A percentile compares a stretch with the other conserved stretches of the same genome.
These are phyloP conservation scores for Ophiostoma montium DNA, from an alignment of 2,329 filamentous ascomycete species.

Conservation along the genomic window DNA sequence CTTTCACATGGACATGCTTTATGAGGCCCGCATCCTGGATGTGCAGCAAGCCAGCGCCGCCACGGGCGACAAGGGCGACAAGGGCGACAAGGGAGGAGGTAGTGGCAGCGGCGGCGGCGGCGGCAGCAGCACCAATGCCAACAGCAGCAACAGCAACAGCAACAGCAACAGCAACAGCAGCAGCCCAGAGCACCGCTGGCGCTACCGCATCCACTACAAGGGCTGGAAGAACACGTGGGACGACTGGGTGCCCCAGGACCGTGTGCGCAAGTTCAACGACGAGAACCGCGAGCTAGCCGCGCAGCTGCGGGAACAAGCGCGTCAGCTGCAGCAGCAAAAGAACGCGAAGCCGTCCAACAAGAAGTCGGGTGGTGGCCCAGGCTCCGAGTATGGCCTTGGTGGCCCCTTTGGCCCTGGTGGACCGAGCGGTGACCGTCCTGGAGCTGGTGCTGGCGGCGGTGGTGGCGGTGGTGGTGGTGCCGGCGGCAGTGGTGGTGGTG, in stretches of 20 bases:
- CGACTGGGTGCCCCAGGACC: conserved; percentile 91
- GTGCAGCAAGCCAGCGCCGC: conserved; percentile 54
- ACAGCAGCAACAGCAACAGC: neutral
- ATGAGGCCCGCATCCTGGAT: conserved; percentile 92
- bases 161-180: neutral
- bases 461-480: conserved; percentile 3
- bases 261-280: conserved; percentile 84
- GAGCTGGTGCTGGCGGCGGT: neutral
- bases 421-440: conserved; percentile 17
- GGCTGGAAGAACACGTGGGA: conserved; percentile 99
- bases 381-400: conserved; percentile 19
- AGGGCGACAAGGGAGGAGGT: neutral
- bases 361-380: neutral
- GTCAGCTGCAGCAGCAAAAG: conserved; percentile 41
- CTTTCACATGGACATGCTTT: conserved; percentile 93
- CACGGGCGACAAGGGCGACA: too few relatives aligned
- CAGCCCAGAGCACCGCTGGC: conserved; percentile 29
- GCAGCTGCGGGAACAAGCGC: conserved; percentile 56
- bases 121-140: neutral
- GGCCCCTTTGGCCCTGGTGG: conserved; percentile 24
- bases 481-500: conserved; percentile 5
- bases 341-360: conserved; percentile 21
- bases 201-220: conserved; percentile 96
- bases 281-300: conserved; percentile 85
- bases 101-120: too few relatives aligned